A percentile compares a stretch with the other conserved stretches of the same genome.
These are phyloP conservation scores for Jamesozyma spencerorum DNA, from an alignment of 805 yeast genomes.

Conservation along the genomic window DNA sequence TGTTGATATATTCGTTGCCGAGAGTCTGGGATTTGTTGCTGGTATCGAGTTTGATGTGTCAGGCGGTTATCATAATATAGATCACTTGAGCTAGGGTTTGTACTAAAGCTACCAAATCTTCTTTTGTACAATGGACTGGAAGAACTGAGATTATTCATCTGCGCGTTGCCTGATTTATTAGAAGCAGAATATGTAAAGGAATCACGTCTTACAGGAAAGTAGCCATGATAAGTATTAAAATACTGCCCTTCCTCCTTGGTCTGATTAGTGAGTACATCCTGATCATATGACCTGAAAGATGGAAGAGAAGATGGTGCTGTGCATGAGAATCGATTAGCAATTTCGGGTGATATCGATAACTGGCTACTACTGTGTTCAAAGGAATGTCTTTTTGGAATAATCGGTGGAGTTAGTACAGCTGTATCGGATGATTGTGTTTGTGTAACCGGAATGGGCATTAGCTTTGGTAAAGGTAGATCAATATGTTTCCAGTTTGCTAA, in stretches of 20 bases:
- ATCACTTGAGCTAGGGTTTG: not conserved
- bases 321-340: not conserved
- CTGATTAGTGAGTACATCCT: not conserved
- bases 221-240: not conserved
- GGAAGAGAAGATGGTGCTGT: slow-evolving; percentile 1
- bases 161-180: too few species aligned
- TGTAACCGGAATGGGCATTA: not conserved
- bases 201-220: not conserved
- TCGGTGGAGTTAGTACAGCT: not conserved
- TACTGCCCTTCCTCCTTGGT: not conserved
- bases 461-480: not conserved
- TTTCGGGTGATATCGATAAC: not conserved
- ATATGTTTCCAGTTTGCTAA: too few species aligned
- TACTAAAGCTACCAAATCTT: slow-evolving; percentile 1
- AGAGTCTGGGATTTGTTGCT: not conserved
- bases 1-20: not conserved
- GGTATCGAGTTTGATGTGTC: not conserved
- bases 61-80: not conserved
- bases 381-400: not conserved
- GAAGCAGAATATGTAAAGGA: not conserved
- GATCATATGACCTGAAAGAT: not conserved
- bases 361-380: not conserved
- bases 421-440: not conserved
- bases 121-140: not conserved
- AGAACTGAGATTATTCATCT: not conserved